Evolutionary conservation across 805 yeast species (phyloP).

Genomic region (Metschnikowia cerradonensis): DNA sequence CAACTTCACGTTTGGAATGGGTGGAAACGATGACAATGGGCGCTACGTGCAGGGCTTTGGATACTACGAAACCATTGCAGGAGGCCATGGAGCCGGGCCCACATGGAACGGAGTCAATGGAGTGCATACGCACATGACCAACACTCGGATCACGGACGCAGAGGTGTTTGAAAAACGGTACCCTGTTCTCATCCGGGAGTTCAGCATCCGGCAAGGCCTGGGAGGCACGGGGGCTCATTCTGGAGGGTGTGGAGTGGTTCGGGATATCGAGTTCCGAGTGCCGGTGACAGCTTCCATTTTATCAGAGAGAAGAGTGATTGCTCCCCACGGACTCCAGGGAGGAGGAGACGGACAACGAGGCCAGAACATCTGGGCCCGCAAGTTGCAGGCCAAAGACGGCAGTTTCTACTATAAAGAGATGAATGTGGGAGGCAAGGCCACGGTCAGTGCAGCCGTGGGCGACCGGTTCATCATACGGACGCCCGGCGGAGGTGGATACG

Average conservation of each 20-base stretch:
- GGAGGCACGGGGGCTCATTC: constrained; percentile 16
- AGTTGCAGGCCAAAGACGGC: constrained; percentile 18
- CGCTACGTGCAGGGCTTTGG: constrained; percentile 23
- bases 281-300: constrained; percentile 41
- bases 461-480: constrained; percentile 39
- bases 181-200: constrained; percentile 19
- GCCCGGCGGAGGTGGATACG: constrained; percentile 47
- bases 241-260: constrained; percentile 18
- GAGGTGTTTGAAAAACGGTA: constrained; percentile 20
- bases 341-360: constrained; percentile 80
- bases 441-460: constrained; percentile 29
- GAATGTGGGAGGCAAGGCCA: constrained; percentile 19
- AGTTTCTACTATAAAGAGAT: constrained; percentile 18
- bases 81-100: constrained; percentile 21
- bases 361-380: constrained; percentile 31
- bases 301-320: constrained; percentile 78
- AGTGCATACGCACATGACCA: constrained; percentile 20
- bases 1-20: constrained; percentile 83
- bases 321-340: constrained; percentile 85
- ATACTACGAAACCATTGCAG: constrained; percentile 20
- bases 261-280: constrained; percentile 19
- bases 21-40: constrained; percentile 48
- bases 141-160: constrained; percentile 19
- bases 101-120: constrained; percentile 18
- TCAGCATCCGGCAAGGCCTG: constrained; percentile 13